These are phyloP conservation scores for Malus hybrid DNA, from an alignment of 331 rosid genomes.

Conservation along the genomic window DNA sequence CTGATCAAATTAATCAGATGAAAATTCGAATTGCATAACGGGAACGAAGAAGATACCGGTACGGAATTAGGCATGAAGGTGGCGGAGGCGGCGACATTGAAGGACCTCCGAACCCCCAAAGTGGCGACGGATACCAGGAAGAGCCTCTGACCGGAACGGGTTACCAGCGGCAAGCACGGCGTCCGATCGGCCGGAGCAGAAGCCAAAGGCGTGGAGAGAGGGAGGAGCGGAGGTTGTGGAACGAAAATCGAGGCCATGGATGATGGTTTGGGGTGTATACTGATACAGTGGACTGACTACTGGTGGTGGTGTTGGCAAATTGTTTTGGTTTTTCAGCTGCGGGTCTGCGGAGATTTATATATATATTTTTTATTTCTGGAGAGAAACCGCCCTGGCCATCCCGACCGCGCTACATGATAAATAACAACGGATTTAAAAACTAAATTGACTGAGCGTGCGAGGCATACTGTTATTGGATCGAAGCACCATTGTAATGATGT, in stretches of 20 bases:
- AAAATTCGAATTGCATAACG: not conserved
- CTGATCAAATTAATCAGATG: not conserved
- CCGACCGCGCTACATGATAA: not conserved
- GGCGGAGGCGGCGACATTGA: slow-evolving; percentile 22
- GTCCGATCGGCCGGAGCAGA: slow-evolving; percentile 7
- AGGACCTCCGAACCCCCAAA: slow-evolving; percentile 25
- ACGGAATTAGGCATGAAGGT: slow-evolving; percentile 51
- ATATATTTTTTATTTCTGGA: not conserved
- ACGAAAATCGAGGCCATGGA: slow-evolving; percentile 45
- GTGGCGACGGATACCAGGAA: slow-evolving; percentile 12
- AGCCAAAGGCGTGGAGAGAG: slow-evolving; percentile 2
- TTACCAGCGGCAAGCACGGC: slow-evolving; percentile 14
- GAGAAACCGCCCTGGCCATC: not conserved
- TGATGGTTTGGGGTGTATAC: not conserved
- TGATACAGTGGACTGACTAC: not conserved
- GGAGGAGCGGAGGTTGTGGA: slow-evolving; percentile 12
- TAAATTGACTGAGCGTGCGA: not conserved
- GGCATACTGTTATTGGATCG: not conserved
- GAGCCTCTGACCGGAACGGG: slow-evolving; percentile 20
- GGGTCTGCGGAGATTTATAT: not conserved
- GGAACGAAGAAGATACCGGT: slow-evolving; percentile 22
- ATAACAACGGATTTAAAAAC: not conserved
- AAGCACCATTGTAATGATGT: no score
- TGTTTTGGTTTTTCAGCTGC: not conserved
- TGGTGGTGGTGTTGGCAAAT: not conserved